Base-by-base conservation (phyloP, 768 basidiomycete species). In the Boletus vinaceobasis region DNA sequence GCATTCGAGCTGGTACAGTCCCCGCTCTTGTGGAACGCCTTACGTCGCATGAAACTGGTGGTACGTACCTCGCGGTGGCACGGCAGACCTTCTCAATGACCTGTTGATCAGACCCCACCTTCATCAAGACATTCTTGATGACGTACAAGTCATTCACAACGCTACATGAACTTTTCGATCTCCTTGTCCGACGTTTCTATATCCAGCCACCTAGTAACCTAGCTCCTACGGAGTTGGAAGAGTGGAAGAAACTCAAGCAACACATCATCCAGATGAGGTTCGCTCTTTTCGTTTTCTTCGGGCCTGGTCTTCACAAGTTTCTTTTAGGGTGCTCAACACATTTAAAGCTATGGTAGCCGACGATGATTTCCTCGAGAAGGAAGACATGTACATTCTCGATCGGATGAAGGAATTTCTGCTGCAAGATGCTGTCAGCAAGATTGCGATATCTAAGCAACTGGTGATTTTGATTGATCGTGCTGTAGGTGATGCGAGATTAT, bases 81-180 rank as follows among this genome's bases (percentile, higher is more conserved):
- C 42, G 33, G 11, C 17, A 38, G 42, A 39, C 17, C 55, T 53
- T 21, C 6, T 45, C 21, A 36, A 48, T 58, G 35, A 56, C 44
- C 23, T 35, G 29, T 50, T 23, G 54, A 61, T 37, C 48, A 88
- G 89, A 97, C 70, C 80, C 86, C 1, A 81, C 82, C 7, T 96
- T 88, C 73, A 89, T 80, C 69, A 86, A 87, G 67, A 87, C 94
- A 1, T 98, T 98, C 80, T 73, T 98, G 60, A 87, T 97, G 83
- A 97, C 96, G 1, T 97, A 92, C 78, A 92, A 94, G 65, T 94
- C 93, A 1, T 98, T 98, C 71, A 91, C 90, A 15, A 86, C 85
- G 6, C 75, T 90, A 43, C 82, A 90, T 52, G 87, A 93, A 45
- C 74, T 98, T 9, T 87, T 96, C 51, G 86, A 93, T 54, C 77